Evolutionary conservation across 768 basidiomycete genomes (phyloP), one percentile per base, ranked within the genome.

Genomic region (Cystofilobasidium capitatum): DNA sequence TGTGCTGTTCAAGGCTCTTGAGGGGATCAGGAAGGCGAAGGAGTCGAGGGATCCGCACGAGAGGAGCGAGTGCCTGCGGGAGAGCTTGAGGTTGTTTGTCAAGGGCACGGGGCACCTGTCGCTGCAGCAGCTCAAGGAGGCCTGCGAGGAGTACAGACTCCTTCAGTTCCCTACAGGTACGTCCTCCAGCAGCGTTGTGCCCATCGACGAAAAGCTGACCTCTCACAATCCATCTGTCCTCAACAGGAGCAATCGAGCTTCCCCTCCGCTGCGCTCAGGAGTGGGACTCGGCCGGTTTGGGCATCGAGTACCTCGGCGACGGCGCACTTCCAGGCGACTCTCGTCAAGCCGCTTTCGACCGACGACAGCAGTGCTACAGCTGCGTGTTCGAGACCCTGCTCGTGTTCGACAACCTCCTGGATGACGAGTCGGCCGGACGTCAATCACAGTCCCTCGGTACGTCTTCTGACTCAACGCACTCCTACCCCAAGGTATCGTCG

Each of bases 1-100:
- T 51, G 89, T 96, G 83, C 78, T 96, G 35, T 97, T 98, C 80
- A 99, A 99, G 81, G 94, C 94, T 1, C 87, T 89, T 75, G 96
- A 99, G 79, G 91, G 88, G 72, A 82, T 96, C 40, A 87, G 91
- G 13, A 89, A 88, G 74, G 91, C 96, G 36, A 85, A 88, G 31
- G 89, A 91, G 73, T 85, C 88, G 24, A 81, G 83, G 64, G 87
- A 86, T 75, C 81, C 83, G 4, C 78, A 79, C 0, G 92, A 97
- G 74, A 82, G 86, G 62, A 85, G 87, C 65, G 86, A 87, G 63
- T 85, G 83, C 81, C 81, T 98, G 54, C 83, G 83, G 36, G 93
- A 98, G 77, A 91, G 94, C 0, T 78, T 98, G 55, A 82, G 89
- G 92, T 91, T 98, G 47, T 97, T 96, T 78, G 84, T 83, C 63